These are phyloP conservation scores for Trichophyton schoenleinii DNA, from an alignment of 2,329 filamentous ascomycete genomes.

Conservation along the genomic window DNA sequence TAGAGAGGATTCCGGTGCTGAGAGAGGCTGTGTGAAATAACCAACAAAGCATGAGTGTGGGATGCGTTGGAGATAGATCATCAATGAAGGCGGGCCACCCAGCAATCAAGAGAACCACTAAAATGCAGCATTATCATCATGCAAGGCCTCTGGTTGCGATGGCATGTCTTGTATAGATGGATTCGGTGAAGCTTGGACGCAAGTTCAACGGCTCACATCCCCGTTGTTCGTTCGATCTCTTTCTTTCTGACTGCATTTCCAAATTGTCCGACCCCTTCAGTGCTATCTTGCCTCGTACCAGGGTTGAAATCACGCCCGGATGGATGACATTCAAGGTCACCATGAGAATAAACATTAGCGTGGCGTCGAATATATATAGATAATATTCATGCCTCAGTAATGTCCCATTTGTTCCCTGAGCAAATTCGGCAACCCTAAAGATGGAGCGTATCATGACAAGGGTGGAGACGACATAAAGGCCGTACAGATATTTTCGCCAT, in stretches of 20 bases:
- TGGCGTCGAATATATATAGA: slow-evolving; percentile 23
- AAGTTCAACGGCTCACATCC: background rate
- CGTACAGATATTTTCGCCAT: slow-evolving; percentile 26
- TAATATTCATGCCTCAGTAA: slow-evolving; percentile 22
- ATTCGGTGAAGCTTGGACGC: slow-evolving; percentile 6
- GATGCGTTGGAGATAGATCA: too few relatives aligned
- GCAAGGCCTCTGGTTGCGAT: slow-evolving; percentile 11
- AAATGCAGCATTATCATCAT: background rate
- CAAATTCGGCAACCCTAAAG: slow-evolving; percentile 24
- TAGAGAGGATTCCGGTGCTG: too few relatives aligned
- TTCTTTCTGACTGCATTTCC: slow-evolving; percentile 1
- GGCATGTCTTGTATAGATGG: slow-evolving; percentile 11
- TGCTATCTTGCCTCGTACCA: background rate
- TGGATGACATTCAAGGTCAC: slow-evolving; percentile 12
- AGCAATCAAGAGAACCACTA: background rate
- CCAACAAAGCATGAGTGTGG: background rate
- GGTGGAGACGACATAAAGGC: slow-evolving; percentile 18
- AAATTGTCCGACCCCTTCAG: background rate
- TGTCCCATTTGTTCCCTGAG: slow-evolving; percentile 21
- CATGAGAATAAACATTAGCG: slow-evolving; percentile 20
- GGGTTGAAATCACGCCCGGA: slow-evolving; percentile 9
- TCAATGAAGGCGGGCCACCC: background rate
- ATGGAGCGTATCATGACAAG: slow-evolving; percentile 24
- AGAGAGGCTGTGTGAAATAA: too few relatives aligned
- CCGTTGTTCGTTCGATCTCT: background rate